Evolutionary conservation across 352 stramenopile species (phyloP).

Genomic region (Globisporangium paddicum): DNA sequence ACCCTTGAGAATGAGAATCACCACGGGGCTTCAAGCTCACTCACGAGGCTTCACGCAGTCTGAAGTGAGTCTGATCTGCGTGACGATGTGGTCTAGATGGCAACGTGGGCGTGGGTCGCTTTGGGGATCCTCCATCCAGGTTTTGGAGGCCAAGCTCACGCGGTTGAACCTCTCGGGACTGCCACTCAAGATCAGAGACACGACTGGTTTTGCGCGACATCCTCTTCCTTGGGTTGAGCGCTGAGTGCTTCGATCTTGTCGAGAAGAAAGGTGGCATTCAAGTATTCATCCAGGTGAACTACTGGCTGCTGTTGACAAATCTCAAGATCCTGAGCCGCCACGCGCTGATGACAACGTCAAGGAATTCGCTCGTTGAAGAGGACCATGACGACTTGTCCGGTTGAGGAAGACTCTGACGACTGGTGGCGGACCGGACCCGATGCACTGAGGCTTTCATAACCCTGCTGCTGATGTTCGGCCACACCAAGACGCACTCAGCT

Average conservation of each 20-base stretch:
- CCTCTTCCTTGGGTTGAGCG: conserved; percentile 29
- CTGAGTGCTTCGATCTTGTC: neutral
- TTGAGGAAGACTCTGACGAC: neutral
- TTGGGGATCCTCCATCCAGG: conserved; percentile 36
- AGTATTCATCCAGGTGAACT: neutral
- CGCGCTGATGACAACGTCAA: neutral
- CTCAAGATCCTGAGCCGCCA: conserved; percentile 7
- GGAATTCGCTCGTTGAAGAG: neutral
- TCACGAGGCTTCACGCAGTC: neutral
- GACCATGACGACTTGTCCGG: neutral
- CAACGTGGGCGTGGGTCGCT: conserved; percentile 41
- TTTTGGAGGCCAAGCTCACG: conserved; percentile 19
- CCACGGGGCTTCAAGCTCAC: neutral
- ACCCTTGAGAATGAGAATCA: too few relatives aligned
- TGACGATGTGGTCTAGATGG: conserved; percentile 6
- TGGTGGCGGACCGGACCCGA: neutral
- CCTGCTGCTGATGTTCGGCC: conserved; percentile 15
- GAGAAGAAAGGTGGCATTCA: neutral
- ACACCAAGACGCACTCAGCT: conserved; percentile 16
- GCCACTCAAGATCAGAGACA: conserved; percentile 10
- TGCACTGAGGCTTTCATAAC: neutral
- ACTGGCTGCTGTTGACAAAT: neutral
- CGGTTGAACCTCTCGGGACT: conserved; percentile 30
- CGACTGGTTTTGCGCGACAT: conserved; percentile 10
- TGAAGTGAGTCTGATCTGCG: neutral